Evolutionary conservation across 1,284 basidiomycete species (phyloP), one percentile per base, ranked within the genome.

Genomic region (Microstroma glucosiphilum): DNA sequence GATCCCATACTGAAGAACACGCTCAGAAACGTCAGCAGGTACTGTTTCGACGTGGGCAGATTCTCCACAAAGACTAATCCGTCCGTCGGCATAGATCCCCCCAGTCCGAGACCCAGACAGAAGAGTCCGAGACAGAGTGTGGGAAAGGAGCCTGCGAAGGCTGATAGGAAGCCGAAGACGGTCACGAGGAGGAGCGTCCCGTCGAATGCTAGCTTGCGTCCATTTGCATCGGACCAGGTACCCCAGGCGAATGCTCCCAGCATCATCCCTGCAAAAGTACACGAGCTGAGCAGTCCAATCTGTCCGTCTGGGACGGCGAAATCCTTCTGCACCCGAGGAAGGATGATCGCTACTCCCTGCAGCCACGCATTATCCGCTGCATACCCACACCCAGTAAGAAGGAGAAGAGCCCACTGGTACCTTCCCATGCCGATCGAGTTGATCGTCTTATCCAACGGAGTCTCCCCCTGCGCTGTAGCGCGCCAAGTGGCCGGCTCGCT

Each of bases 201-300:
- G 72, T 96, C 94, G 83, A 97, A 98, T 0, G 92, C 92, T 1
- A 88, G 82, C 59, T 86, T 88, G 30, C 94, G 87, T 1, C 94
- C 94, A 56, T 75, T 73, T 6, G 75, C 65, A 61, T 82, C 81
- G n/a, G 80, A 79, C 40, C 75, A 71, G 43, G 65, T 66, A 2
- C 78, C 79, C 78, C 77, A 79, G 0, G 64, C 70, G 11, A 94
- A 82, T 0, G 92, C 91, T 3, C 93, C 93, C 61, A 96, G 79
- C 91, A 96, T 96, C 94, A 97, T 97, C 48, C 94, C 90, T 7
- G 85, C 87, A 79, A 92, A 91, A 84, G 90, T 88, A 8, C 87
- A 86, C 2, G 89, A 88, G 0, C 88, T 90, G 1, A 91, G 80
- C 1, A 84, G 78, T 41, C 90, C 90, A 61, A 92, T 89, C 70